These are phyloP conservation scores for Rhododendron griersonianum DNA, from an alignment of 148 eudicot species.

Conservation along the genomic window DNA sequence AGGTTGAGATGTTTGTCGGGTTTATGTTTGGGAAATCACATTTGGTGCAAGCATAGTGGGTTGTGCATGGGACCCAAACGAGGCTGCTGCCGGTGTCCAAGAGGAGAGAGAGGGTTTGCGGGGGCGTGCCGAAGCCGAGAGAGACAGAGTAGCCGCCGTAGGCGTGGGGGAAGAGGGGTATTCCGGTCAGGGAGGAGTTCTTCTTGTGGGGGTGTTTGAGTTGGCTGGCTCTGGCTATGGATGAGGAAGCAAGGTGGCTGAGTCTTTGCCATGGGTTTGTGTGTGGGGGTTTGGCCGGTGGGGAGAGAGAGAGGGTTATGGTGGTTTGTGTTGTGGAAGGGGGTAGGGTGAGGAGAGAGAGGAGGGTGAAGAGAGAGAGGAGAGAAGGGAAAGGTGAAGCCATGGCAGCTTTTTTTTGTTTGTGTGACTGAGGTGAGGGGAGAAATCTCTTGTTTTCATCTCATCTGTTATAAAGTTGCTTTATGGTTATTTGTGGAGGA, in stretches of 20 bases:
- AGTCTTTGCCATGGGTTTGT: slow-evolving; percentile 25
- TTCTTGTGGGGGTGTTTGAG: slow-evolving; percentile 37
- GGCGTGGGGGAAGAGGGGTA: slow-evolving; percentile 44
- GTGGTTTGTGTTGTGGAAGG: slow-evolving; percentile 15
- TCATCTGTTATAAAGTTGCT: background rate
- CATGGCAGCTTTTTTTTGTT: slow-evolving; percentile 1
- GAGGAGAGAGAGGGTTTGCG: slow-evolving; percentile 44
- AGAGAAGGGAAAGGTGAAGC: slow-evolving; percentile 2
- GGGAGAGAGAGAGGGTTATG: slow-evolving; percentile 27
- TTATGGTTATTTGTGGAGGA: background rate
- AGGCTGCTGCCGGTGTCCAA: slow-evolving; percentile 84
- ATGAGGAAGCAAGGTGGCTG: slow-evolving; percentile 36
- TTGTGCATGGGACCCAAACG: slow-evolving; percentile 71
- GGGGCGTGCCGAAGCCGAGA: slow-evolving; percentile 61
- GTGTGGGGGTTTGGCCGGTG: slow-evolving; percentile 11
- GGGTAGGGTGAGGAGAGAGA: slow-evolving; percentile 24
- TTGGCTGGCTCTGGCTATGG: slow-evolving; percentile 46
- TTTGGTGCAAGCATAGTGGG: slow-evolving; percentile 31
- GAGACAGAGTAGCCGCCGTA: slow-evolving; percentile 70
- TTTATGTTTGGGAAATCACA: slow-evolving; percentile 38
- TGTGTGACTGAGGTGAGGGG: background rate
- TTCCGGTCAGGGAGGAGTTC: slow-evolving; percentile 10
- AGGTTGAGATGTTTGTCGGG: slow-evolving; percentile 26
- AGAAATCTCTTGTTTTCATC: slow-evolving; percentile 6
- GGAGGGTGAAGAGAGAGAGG: background rate